Percentiles rank a stretch among this genome's conserved stretches.
phyloP scores from a whole-genome alignment of 2,329 filamentous ascomycete species.

The Alternaria brassicicola region DNA sequence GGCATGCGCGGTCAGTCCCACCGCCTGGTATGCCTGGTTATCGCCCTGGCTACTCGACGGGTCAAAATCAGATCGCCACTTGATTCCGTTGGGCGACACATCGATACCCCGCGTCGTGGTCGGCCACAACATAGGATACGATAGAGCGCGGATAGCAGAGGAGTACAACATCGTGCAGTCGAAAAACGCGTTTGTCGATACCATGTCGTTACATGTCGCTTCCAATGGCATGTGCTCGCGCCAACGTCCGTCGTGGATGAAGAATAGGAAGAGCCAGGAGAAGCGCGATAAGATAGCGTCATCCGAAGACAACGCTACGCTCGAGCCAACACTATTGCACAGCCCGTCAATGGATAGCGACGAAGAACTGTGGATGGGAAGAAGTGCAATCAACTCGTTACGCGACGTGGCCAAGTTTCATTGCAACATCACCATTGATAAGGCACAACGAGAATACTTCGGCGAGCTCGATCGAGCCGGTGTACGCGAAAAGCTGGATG shows the following conservation, averaged over 20 bases:
- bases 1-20: slow-evolving; percentile 90
- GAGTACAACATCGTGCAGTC: slow-evolving; percentile 87
- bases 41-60: slow-evolving; percentile 94
- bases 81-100: slow-evolving; percentile 86
- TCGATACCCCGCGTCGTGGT: slow-evolving; percentile 76
- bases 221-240: slow-evolving; percentile 99
- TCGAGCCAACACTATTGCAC: slow-evolving; percentile 71
- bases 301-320: slow-evolving; percentile 70
- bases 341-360: slow-evolving; percentile 77
- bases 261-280: slow-evolving; percentile 88
- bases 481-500: slow-evolving; percentile 73
- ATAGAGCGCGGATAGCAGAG: slow-evolving; percentile 84
- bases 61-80: slow-evolving; percentile 74
- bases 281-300: slow-evolving; percentile 73
- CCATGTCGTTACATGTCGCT: slow-evolving; percentile 97
- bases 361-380: slow-evolving; percentile 92
- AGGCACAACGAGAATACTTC: slow-evolving; percentile 84
- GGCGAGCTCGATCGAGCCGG: slow-evolving; percentile 77
- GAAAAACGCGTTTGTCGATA: slow-evolving; percentile 87
- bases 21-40: slow-evolving; percentile 95
- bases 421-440: slow-evolving; percentile 89
- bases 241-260: slow-evolving; percentile 97
- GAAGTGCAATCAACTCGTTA: slow-evolving; percentile 93
- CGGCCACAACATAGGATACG: slow-evolving; percentile 95
- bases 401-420: slow-evolving; percentile 97